A percentile compares a stretch with the other conserved stretches of the same genome.
These are phyloP conservation scores for Ophioceras dolichostomum DNA, from an alignment of 2,329 filamentous ascomycete species.

Conservation along the genomic window DNA sequence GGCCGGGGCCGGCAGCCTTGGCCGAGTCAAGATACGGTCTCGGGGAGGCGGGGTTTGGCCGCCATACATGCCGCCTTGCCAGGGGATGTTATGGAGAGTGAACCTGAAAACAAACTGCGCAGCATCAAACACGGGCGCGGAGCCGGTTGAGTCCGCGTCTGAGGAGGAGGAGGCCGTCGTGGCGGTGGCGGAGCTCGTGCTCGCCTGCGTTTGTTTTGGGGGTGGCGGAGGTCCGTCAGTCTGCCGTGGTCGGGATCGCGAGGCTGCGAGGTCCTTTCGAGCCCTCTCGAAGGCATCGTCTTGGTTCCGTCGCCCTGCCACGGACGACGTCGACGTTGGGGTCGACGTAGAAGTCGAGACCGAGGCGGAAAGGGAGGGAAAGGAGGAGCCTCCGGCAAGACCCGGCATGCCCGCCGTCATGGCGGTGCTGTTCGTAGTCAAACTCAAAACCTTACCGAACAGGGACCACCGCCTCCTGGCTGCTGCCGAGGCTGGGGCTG, in stretches of 20 bases:
- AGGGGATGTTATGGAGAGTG: conserved; percentile 40
- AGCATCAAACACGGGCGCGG: conserved; percentile 40
- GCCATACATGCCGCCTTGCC: conserved; percentile 25
- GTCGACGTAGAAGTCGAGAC: no score
- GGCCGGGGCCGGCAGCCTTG: conserved; percentile 57
- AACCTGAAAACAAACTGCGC: conserved; percentile 62
- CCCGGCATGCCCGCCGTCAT: no score
- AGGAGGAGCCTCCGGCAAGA: no score
- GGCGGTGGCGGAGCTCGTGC: no score
- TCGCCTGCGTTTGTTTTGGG: conserved; percentile 22
- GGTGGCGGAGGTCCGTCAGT: conserved; percentile 17
- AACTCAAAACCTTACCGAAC: conserved; percentile 49
- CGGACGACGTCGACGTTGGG: no score
- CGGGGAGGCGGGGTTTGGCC: conserved; percentile 39
- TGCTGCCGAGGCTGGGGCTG: conserved; percentile 16
- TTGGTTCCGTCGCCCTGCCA: conserved; percentile 15
- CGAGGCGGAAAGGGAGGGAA: no score
- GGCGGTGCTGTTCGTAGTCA: no score
- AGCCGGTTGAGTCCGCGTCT: conserved; percentile 37
- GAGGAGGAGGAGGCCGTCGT: conserved; percentile 25
- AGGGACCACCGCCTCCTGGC: conserved; percentile 52
- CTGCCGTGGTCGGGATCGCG: conserved; percentile 16
- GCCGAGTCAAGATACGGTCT: conserved; percentile 52
- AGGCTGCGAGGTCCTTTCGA: conserved; percentile 36
- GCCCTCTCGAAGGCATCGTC: conserved; percentile 36